phyloP scores from a whole-genome alignment of 768 basidiomycete species.

The Trametes cubensis region DNA sequence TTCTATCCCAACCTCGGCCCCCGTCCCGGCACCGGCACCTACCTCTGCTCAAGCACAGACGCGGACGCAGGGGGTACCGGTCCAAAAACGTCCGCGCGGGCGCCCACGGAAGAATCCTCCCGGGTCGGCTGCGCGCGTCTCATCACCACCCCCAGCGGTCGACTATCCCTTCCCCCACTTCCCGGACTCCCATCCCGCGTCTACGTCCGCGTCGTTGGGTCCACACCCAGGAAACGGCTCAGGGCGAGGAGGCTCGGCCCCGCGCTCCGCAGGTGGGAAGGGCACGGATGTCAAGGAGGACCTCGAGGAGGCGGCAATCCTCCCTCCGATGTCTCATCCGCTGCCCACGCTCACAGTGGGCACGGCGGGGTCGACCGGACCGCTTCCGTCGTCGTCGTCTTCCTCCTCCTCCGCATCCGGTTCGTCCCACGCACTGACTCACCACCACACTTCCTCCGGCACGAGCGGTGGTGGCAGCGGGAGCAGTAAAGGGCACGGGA shows the following conservation, averaged over 20 bases:
- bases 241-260: too few relatives aligned
- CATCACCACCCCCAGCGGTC: slow-evolving; percentile 19
- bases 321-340: not conserved
- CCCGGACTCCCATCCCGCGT: slow-evolving; percentile 1
- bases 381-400: not conserved
- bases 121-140: not conserved
- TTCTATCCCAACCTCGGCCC: not conserved
- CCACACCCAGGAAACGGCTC: not conserved
- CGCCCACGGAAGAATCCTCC: slow-evolving; percentile 26
- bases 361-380: slow-evolving; percentile 1
- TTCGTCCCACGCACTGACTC: too few relatives aligned
- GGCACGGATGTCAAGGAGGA: too few relatives aligned
- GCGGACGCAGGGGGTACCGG: not conserved
- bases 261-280: too few relatives aligned
- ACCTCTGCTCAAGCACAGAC: not conserved
- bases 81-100: slow-evolving; percentile 22
- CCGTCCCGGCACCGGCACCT: not conserved
- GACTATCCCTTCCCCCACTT: slow-evolving; percentile 26
- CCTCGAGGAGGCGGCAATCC: not conserved
- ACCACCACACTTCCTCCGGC: too few relatives aligned
- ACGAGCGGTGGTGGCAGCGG: too few relatives aligned
- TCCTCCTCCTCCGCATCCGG: too few relatives aligned
- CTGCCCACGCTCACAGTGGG: not conserved
- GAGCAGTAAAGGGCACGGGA: not conserved
- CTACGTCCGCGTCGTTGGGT: not conserved